These are phyloP conservation scores for Rubia peregrina DNA, from an alignment of 305 asterid species.

Conservation along the genomic window DNA sequence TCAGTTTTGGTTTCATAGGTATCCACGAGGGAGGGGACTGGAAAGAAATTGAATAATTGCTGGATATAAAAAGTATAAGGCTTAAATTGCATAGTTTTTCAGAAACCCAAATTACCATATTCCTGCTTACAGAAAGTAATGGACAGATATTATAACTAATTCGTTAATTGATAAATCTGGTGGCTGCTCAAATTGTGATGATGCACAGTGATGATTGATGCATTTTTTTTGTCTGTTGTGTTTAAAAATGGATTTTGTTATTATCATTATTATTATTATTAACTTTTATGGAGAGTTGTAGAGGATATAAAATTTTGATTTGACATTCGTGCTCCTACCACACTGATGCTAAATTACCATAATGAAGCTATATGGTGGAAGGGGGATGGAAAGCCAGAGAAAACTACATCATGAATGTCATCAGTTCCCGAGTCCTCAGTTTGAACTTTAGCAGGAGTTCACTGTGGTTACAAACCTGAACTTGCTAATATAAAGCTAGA, in stretches of 20 bases:
- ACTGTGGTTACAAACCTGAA: not conserved
- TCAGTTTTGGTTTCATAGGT: not conserved
- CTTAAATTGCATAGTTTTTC: not conserved
- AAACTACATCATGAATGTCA: not conserved
- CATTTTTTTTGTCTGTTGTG: not conserved
- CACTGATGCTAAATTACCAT: conserved; percentile 2
- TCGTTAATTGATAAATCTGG: not conserved
- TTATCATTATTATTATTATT: not conserved
- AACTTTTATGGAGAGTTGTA: not conserved
- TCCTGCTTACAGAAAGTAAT: not conserved
- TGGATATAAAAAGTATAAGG: not conserved
- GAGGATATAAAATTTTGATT: not conserved
- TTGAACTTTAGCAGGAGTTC: not conserved
- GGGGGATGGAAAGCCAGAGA: not conserved
- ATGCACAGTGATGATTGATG: not conserved
- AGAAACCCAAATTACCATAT: too few relatives aligned
- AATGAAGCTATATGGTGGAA: not conserved
- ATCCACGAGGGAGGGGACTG: not conserved
- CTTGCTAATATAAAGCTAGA: not conserved
- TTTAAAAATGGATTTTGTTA: not conserved
- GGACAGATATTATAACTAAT: not conserved
- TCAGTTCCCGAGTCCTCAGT: not conserved
- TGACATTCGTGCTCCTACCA: not conserved
- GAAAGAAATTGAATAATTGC: not conserved
- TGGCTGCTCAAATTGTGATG: not conserved